Evolutionary conservation across 352 stramenopile genomes (phyloP).

Genomic region (Pythium phragmitis): DNA sequence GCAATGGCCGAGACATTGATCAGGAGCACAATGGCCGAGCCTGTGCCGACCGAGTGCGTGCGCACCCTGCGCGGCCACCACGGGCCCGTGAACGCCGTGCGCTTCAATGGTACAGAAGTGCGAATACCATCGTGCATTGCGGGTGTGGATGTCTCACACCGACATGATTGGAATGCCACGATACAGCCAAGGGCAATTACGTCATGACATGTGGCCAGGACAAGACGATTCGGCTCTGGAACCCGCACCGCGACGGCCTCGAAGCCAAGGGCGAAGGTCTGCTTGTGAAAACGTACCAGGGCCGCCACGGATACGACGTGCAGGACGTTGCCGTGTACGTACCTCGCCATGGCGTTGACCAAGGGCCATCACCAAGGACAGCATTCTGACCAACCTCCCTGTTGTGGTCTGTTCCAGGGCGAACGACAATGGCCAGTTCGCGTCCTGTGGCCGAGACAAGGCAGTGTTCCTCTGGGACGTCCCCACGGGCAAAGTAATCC

Average conservation of each 20-base stretch:
- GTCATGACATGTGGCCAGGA: conserved; percentile 89
- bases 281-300: conserved; percentile 85
- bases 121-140: neutral
- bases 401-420: conserved; percentile 31
- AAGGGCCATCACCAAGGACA: too few relatives aligned
- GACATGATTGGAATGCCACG: neutral
- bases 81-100: conserved; percentile 71
- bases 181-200: conserved; percentile 81
- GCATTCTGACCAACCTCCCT: neutral
- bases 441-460: conserved; percentile 84
- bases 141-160: too few relatives aligned
- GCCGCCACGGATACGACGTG: conserved; percentile 86
- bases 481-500: conserved; percentile 78
- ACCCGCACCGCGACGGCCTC: conserved; percentile 73
- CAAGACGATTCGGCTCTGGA: conserved; percentile 86
- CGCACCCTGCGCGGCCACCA: conserved; percentile 68
- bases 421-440: conserved; percentile 86
- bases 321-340: conserved; percentile 87
- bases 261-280: conserved; percentile 62
- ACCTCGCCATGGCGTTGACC: too few relatives aligned
- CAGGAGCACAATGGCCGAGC: neutral
- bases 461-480: conserved; percentile 90
- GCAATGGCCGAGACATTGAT: neutral
- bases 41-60: conserved; percentile 27
- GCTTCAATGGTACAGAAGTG: conserved; percentile 64